Evolutionary conservation across 1,284 basidiomycete genomes (phyloP).

Genomic region (Boletus mariae): DNA sequence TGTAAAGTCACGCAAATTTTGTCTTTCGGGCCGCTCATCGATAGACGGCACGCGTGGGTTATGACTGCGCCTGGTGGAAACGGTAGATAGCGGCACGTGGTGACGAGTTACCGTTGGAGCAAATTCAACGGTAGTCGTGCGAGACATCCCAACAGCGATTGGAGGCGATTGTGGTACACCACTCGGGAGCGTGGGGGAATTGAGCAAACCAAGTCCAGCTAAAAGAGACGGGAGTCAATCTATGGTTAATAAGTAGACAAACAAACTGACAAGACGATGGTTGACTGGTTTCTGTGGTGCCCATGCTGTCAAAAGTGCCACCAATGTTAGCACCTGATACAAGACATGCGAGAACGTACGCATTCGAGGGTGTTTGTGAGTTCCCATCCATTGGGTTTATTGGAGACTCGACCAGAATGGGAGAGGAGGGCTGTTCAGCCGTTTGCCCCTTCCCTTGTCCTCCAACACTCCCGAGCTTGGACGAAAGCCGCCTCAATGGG

Average conservation of each 20-base stretch:
- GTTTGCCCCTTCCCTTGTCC: conserved; percentile 1
- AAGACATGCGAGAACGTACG: conserved; percentile 9
- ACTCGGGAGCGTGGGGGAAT: conserved; percentile 33
- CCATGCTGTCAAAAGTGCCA: conserved; percentile 37
- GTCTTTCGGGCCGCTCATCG: conserved; percentile 7
- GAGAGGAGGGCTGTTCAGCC: conserved; percentile 1
- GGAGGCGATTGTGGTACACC: conserved; percentile 2
- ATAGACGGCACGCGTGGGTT: background rate
- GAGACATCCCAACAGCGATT: conserved; percentile 30
- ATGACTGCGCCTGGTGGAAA: conserved; percentile 1
- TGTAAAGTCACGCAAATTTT: conserved; percentile 4
- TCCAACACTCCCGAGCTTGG: conserved; percentile 1
- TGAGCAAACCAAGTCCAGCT: conserved; percentile 29
- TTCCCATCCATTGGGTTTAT: conserved; percentile 4
- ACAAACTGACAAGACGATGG: conserved; percentile 12
- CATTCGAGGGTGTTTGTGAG: background rate
- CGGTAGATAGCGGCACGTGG: conserved; percentile 14
- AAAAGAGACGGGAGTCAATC: conserved; percentile 3
- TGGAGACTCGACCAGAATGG: background rate
- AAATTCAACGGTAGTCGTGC: conserved; percentile 58
- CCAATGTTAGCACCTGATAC: background rate
- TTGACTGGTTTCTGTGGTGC: conserved; percentile 23
- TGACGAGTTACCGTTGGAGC: conserved; percentile 28
- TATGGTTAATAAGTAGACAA: background rate
- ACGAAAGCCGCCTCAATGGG: conserved; percentile 21